Conservation (phyloP, 805 yeast species). For the Wickerhamomyces chambardii region DNA sequence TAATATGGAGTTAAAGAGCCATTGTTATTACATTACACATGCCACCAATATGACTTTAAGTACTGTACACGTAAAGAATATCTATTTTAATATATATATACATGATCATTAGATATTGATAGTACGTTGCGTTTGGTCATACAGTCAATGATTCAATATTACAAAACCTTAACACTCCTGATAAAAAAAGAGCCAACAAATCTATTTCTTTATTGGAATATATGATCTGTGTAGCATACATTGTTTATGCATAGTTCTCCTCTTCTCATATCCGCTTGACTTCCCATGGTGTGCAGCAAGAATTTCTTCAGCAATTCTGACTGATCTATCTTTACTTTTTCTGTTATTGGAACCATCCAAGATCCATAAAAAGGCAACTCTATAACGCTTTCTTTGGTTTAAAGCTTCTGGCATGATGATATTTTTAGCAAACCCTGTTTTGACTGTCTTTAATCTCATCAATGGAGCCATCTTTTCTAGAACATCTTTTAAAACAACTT, state of each 20-base stretch:
- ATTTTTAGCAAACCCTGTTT: slow-evolving; percentile 82
- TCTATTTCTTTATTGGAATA: slow-evolving; percentile 29
- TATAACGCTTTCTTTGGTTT: slow-evolving; percentile 70
- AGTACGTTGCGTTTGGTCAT: no score
- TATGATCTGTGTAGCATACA: slow-evolving; percentile 88
- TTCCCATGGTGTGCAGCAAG: slow-evolving; percentile 69
- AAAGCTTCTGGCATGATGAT: slow-evolving; percentile 77
- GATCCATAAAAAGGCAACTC: slow-evolving; percentile 89
- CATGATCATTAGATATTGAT: no score
- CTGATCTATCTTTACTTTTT: slow-evolving; percentile 72
- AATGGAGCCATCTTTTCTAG: slow-evolving; percentile 82
- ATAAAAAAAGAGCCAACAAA: no score
- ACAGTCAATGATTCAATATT: no score
- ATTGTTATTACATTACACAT: no score
- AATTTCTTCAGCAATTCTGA: slow-evolving; percentile 87
- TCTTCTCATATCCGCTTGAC: slow-evolving; percentile 78
- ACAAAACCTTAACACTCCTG: no score
- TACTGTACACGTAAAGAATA: no score
- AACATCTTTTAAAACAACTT: slow-evolving; percentile 60
- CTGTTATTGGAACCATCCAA: slow-evolving; percentile 77
- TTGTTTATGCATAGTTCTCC: slow-evolving; percentile 70
- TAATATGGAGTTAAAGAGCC: no score
- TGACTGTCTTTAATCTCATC: slow-evolving; percentile 65
- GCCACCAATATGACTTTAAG: no score
- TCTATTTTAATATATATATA: no score